Conservation (phyloP, 768 basidiomycete genomes). For the Trametes meyenii region DNA sequence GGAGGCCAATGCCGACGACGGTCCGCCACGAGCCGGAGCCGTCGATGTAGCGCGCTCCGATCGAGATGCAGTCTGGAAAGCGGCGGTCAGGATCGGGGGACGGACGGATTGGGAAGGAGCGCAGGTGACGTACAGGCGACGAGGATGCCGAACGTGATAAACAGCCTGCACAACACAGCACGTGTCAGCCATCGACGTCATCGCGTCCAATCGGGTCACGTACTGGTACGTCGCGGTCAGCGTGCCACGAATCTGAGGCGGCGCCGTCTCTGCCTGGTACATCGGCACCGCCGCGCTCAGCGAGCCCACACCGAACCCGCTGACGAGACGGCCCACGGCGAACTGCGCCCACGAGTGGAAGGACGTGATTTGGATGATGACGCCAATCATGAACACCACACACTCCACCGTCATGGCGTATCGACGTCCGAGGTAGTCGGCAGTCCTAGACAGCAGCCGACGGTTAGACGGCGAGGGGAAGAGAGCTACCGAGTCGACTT, state of each 20-base stretch:
- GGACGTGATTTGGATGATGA: constrained; percentile 59
- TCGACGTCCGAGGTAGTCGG: constrained; percentile 66
- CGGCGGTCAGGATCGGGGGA: constrained; percentile 7
- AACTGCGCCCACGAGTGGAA: constrained; percentile 64
- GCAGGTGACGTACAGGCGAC: constrained; percentile 52
- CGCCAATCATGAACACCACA: constrained; percentile 57
- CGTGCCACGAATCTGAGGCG: constrained; percentile 70
- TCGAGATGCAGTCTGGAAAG: constrained; percentile 60
- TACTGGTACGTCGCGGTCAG: constrained; percentile 48
- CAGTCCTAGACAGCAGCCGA: constrained; percentile 46
- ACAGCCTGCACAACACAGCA: constrained; percentile 47
- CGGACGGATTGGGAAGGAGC: neutral
- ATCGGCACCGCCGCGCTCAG: constrained; percentile 71
- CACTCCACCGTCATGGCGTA: constrained; percentile 69
- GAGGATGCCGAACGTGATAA: constrained; percentile 73
- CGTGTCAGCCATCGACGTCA: constrained; percentile 31
- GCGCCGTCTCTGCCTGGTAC: constrained; percentile 76
- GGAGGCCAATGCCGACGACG: constrained; percentile 60
- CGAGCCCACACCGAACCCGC: constrained; percentile 70
- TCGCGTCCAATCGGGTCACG: neutral
- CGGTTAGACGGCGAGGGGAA: neutral
- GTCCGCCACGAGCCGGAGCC: constrained; percentile 62
- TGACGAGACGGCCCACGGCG: constrained; percentile 64
- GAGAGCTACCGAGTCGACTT: constrained; percentile 29
- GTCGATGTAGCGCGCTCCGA: constrained; percentile 57